Conservation (phyloP, 169 alveolate species). For the Plasmodium vinckei region DNA sequence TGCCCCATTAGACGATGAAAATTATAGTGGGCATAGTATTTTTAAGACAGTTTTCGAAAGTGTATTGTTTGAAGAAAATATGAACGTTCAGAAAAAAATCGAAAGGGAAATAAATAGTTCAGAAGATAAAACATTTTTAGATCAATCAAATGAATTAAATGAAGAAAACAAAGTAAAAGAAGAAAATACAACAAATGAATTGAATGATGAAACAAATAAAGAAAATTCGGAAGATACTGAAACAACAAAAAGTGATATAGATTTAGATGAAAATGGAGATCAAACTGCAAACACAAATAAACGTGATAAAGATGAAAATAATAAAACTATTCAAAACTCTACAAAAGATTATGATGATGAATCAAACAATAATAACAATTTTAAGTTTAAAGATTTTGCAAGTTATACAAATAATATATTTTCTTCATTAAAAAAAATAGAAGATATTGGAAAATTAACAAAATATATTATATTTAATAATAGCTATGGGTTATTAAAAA, state of each 20-base stretch:
- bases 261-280: no score
- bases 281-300: background rate
- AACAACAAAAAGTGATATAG: background rate
- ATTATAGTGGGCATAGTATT: background rate
- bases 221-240: background rate
- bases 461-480: conserved; percentile 40
- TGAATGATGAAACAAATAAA: background rate
- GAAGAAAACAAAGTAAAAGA: background rate
- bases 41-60: conserved; percentile 47
- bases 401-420: conserved; percentile 45
- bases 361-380: conserved; percentile 15
- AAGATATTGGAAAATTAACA: conserved; percentile 64
- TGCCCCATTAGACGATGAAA: background rate
- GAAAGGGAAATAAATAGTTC: background rate
- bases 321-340: background rate
- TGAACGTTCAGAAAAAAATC: background rate
- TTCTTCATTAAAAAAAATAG: conserved; percentile 67
- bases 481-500: conserved; percentile 78
- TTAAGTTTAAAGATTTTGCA: conserved; percentile 41
- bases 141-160: background rate
- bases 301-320: background rate
- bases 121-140: background rate
- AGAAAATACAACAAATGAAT: background rate
- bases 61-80: background rate
- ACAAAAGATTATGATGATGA: conserved; percentile 1